Evolutionary conservation across 2,329 filamentous ascomycete species (phyloP), one percentile per base, ranked within the genome.

Genomic region (Penicillium sp.): DNA sequence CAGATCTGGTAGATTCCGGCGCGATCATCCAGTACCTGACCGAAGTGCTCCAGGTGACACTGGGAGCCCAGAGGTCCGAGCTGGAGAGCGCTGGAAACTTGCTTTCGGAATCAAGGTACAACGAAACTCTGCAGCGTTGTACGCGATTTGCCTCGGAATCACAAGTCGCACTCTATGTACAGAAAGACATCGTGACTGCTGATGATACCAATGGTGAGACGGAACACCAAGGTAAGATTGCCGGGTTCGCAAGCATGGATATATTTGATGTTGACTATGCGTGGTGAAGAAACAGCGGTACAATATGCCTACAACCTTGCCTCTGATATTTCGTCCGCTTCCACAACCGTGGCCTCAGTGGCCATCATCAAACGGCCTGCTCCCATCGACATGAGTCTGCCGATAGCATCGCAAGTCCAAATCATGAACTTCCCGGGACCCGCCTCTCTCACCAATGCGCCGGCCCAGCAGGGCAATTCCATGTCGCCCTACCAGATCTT

Each of bases 391-490:
- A 83, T 89, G 52, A 81, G 80, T 61, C 77, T 89, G 67, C 87
- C 91, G 50, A 83, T 99, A 65, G 84, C 86, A 61, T 86, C 86
- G 50, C 93, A 99, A 74, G 84, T 99, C 62, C 89, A 95, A 66
- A 87, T 96, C 66, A 88, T 92, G 70, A 96, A 95, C 68, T 77
- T 99, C 54, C 91, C 93, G 10, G 89, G 92, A 46, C 83, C 87
- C 53, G 86, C 87, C 45, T 82, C 84, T 54, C 78, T 86, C 52
- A 84, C 82, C 61, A 83, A 80, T 59, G 75, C 80, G 43, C 78
- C 82, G 53, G 79, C 83, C 59, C 83, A 88, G 60, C 86, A 90
- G 68, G 85, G 84, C 50, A 80, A 84, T 49, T 78, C 84, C 22
- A 77, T 86, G 48, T 95, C 91, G 38, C 90, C 92, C 3, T 96